A percentile compares a stretch with the other conserved stretches of the same genome.
Conservation (phyloP, 768 basidiomycete species). For the Termitomyces sp. region DNA sequence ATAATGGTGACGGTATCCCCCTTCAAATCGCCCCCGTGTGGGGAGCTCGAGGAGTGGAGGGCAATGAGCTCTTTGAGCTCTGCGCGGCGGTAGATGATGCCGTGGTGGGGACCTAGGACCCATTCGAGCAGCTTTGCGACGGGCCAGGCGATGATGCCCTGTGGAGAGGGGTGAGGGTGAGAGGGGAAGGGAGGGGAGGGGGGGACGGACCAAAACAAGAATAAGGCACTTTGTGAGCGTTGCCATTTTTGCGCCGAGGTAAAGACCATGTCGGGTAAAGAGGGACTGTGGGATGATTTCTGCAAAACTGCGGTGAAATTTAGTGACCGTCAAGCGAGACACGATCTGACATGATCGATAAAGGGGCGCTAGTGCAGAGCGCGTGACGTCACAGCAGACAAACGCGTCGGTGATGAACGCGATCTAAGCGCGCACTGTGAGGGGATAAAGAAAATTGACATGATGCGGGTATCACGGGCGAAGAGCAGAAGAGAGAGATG, state of each 20-base stretch:
- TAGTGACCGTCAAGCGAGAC: too few relatives aligned
- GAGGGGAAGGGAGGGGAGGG: not conserved
- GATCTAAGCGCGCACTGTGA: not conserved
- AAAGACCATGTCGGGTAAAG: conserved; percentile 88
- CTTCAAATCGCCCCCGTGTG: conserved; percentile 83
- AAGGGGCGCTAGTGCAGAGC: too few relatives aligned
- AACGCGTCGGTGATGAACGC: too few relatives aligned
- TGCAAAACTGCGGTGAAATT: conserved; percentile 53
- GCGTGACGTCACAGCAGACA: conserved; percentile 1
- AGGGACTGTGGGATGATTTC: conserved; percentile 92
- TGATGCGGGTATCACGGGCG: not conserved
- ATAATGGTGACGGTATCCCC: conserved; percentile 87
- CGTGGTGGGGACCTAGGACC: conserved; percentile 78
- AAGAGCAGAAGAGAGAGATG: not conserved
- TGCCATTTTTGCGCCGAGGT: conserved; percentile 82
- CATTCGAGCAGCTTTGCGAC: conserved; percentile 80
- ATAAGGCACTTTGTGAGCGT: conserved; percentile 64
- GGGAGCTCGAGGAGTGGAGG: conserved; percentile 70
- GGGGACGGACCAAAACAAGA: conserved; percentile 53
- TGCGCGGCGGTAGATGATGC: conserved; percentile 84
- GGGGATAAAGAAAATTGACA: not conserved
- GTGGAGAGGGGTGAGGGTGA: not conserved
- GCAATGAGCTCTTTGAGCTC: conserved; percentile 91
- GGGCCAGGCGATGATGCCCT: conserved; percentile 82
- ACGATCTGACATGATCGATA: too few relatives aligned